These are phyloP conservation scores for Boletus subcaerulescens DNA, from an alignment of 768 basidiomycete genomes.

Conservation along the genomic window DNA sequence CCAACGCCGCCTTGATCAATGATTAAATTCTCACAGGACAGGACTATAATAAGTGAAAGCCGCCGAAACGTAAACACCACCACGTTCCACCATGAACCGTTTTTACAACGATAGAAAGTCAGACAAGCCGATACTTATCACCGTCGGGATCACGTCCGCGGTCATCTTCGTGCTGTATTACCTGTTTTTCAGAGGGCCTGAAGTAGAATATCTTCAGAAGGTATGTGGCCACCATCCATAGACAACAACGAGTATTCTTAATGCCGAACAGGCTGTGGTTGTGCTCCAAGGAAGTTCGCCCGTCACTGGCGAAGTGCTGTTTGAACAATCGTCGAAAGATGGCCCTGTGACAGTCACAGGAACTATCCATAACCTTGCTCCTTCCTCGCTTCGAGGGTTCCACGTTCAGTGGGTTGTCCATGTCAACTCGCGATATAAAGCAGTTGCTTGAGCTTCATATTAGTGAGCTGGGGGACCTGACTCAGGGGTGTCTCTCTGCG, in stretches of 20 bases:
- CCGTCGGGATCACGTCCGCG: slow-evolving; percentile 5
- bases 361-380: slow-evolving; percentile 56
- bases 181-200: slow-evolving; percentile 16
- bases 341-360: slow-evolving; percentile 63
- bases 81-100: slow-evolving; percentile 15
- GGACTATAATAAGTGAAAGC: no score
- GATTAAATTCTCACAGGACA: no score
- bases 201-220: slow-evolving; percentile 21
- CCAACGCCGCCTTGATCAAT: no score
- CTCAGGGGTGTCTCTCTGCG: slow-evolving; percentile 62
- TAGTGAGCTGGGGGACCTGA: slow-evolving; percentile 55
- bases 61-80: no score
- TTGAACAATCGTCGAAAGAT: slow-evolving; percentile 50
- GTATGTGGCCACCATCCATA: slow-evolving; percentile 3
- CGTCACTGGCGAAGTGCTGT: slow-evolving; percentile 63
- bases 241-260: background rate
- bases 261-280: slow-evolving; percentile 46
- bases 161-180: slow-evolving; percentile 21
- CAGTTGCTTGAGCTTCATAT: slow-evolving; percentile 7
- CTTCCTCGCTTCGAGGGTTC: slow-evolving; percentile 63
- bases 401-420: slow-evolving; percentile 66
- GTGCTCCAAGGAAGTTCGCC: slow-evolving; percentile 59
- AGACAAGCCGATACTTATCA: slow-evolving; percentile 17
- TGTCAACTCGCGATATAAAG: slow-evolving; percentile 9
- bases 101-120: slow-evolving; percentile 18